These are phyloP conservation scores for Trametes cinnabarina DNA, from an alignment of 768 basidiomycete genomes.

Conservation along the genomic window DNA sequence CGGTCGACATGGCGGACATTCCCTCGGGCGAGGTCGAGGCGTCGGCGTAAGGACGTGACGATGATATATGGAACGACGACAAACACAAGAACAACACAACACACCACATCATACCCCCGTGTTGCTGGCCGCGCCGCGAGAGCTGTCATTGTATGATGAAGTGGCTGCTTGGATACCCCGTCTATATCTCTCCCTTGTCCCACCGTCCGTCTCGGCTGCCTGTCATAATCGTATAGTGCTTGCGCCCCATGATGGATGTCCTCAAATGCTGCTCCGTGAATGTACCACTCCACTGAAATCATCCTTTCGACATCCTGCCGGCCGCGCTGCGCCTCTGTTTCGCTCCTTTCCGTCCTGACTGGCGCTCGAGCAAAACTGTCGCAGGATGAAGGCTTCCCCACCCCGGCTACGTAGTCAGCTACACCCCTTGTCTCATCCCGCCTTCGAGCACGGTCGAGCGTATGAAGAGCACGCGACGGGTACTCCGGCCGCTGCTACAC, in stretches of 20 bases:
- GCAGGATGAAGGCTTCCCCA: not conserved
- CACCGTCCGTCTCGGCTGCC: not conserved
- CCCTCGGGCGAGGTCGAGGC: conserved; percentile 30
- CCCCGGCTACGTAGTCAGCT: not conserved
- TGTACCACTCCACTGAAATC: conserved; percentile 14
- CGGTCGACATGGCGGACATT: conserved; percentile 32
- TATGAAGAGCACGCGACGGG: conserved; percentile 1
- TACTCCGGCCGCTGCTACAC: not conserved
- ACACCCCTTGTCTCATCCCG: not conserved
- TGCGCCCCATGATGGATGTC: conserved; percentile 6
- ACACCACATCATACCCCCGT: conserved; percentile 15
- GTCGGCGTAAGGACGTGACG: conserved; percentile 15
- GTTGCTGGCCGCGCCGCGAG: conserved; percentile 12
- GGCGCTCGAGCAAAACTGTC: conserved; percentile 2
- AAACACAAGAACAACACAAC: not conserved
- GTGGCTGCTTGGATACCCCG: conserved; percentile 26
- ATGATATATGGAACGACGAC: conserved; percentile 2
- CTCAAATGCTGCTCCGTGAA: conserved; percentile 3
- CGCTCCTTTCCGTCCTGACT: too few relatives aligned
- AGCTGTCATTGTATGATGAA: conserved; percentile 12
- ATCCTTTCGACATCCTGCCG: not conserved
- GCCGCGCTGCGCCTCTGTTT: not conserved
- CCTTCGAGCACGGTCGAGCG: not conserved
- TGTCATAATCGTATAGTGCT: conserved; percentile 20
- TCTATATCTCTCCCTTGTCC: conserved; percentile 8